Evolutionary conservation across 495 filamentous ascomycete species (phyloP).

Genomic region (Neurospora africana): DNA sequence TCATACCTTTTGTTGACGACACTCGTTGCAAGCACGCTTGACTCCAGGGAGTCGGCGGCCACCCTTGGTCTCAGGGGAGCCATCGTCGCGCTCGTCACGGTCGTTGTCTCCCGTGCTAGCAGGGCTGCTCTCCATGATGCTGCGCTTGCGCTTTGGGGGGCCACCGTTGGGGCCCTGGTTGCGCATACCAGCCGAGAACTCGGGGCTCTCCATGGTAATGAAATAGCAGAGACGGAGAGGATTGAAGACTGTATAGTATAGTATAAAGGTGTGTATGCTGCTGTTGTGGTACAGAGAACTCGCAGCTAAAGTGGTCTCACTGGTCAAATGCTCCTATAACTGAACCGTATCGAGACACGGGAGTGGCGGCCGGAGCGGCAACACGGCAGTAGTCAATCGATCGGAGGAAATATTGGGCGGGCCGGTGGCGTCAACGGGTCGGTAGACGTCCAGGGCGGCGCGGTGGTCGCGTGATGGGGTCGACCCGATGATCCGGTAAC

Average conservation of each 20-base stretch:
- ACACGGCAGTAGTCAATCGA: slow-evolving; percentile 1
- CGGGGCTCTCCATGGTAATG: slow-evolving; percentile 21
- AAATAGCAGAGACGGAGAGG: too few species aligned
- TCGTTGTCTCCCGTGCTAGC: slow-evolving; percentile 56
- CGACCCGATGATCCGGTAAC: slow-evolving; percentile 2
- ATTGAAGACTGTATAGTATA: not conserved
- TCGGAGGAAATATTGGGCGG: slow-evolving; percentile 4
- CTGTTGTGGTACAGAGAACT: not conserved
- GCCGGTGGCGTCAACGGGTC: slow-evolving; percentile 7
- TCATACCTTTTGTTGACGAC: slow-evolving; percentile 76
- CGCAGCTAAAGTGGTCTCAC: not conserved
- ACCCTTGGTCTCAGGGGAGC: slow-evolving; percentile 22
- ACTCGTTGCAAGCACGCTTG: slow-evolving; percentile 90
- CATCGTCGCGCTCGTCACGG: slow-evolving; percentile 53
- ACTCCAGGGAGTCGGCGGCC: slow-evolving; percentile 45
- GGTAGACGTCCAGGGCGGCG: slow-evolving; percentile 17
- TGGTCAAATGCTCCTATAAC: not conserved
- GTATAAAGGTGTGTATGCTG: not conserved
- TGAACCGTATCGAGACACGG: not conserved
- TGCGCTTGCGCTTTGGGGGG: slow-evolving; percentile 38
- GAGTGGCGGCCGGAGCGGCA: slow-evolving; percentile 1
- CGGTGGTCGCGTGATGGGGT: slow-evolving; percentile 18
- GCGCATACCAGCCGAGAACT: slow-evolving; percentile 29
- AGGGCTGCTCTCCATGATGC: slow-evolving; percentile 50
- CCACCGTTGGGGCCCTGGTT: slow-evolving; percentile 28